Evolutionary conservation across 1,284 basidiomycete genomes (phyloP), one percentile per base, ranked within the genome.

Genomic region (Termitomyces sp.): DNA sequence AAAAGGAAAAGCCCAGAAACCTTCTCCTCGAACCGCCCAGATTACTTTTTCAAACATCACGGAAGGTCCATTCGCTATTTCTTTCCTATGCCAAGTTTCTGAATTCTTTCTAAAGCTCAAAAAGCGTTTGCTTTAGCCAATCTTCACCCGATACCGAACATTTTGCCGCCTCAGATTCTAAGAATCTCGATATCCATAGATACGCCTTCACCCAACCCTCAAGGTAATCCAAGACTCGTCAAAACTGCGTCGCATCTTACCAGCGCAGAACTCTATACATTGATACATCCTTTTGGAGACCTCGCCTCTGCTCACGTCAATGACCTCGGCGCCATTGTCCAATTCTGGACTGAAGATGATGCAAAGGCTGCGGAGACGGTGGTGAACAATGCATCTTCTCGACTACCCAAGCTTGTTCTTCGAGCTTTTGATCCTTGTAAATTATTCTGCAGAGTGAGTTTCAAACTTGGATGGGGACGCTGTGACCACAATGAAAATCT

Each of bases 281-380:
- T 61, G 12, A 46, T 67, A 21, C 54, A 63, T 3, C 58, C 53
- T 2, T 65, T 60, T 44, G 64, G 63, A 15, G 60, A 59, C 3
- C 40, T 65, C n/a, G 55, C 54, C 12, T 58, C 55, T 28, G 56
- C 60, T n/a, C 53, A 48, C 3, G 50, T 61, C 21, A 50, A 61
- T 13, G 40, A 46, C 17, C 36, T 59, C 15, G 63, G 62, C 15
- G 62, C 52, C 7, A 43, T 62, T 6, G 61, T 67, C 19, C 57
- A 62, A 19, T 67, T 65, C 46, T 65, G 61, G 61, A 56, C 50
- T 2, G 62, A 65, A 40, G 54, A 58, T 5, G 54, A 65, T 4
- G 60, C 64, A 5, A 24, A 38, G 26, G 44, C 51, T 3, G 65
- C 63, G 17, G 61, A 62, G 42, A 30, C 17, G 6, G 46, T 43